Evolutionary conservation across 441 rosid species (phyloP), one percentile per base, ranked within the genome.

Genomic region (Eutrema salsugineum): DNA sequence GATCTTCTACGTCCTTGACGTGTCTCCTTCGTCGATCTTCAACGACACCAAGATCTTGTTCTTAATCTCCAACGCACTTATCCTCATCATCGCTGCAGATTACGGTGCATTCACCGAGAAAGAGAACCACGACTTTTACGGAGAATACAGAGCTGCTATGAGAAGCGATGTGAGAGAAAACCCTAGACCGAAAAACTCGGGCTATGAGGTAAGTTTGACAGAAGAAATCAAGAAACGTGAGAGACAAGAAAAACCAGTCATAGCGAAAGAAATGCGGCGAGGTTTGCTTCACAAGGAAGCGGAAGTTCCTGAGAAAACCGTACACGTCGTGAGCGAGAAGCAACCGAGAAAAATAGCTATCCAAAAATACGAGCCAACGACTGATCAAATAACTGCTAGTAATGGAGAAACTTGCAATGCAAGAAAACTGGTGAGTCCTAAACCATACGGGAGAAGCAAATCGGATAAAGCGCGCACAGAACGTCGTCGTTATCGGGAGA

Each of bases 11-110:
- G 40, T 80, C 39, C 77, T 83, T 74, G 70, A 79, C 62, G 55
- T 84, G 19, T 83, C 91, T 51, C 85, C 83, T 60, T 81, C 81
- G 4, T 61, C 70, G 7, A 75, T 83, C 27, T 38, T 87, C 60
- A 63, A 61, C 76, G 78, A 84, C 78, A 62, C 80, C 43, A 86
- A 81, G 53, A 78, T 88, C 72, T 79, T 84, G 86, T 86, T 88
- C 73, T 63, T 83, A 76, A 77, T 90, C 66, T 86, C 88, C 63
- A 90, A 85, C 83, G 79, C 85, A 14, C 79, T 90, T 50, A 82
- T 90, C 65, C 68, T 85, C 76, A 80, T 88, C 68, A 81, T 85
- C 20, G 82, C 84, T 0, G 82, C 73, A 9, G 90, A 87, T 66
- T 87, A 83, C 44, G 81, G 87, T 14, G 75, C 78, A 11, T 87